Evolutionary conservation across 352 stramenopile species (phyloP), one percentile per base, ranked within the genome.

Genomic region (Thraustochytrium striatum): DNA sequence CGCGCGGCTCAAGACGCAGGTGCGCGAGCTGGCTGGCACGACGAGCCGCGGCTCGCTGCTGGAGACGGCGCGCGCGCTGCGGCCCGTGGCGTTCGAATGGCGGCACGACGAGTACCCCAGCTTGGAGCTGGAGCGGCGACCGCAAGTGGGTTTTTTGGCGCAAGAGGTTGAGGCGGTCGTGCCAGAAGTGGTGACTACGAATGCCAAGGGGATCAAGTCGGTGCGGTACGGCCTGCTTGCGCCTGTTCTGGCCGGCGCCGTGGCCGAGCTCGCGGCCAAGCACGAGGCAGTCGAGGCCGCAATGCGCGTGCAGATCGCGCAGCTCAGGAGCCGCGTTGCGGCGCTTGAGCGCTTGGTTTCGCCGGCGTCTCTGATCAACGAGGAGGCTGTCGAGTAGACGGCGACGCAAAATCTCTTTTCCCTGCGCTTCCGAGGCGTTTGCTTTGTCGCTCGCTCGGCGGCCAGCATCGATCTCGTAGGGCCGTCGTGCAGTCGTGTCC

Each of bases 91-190:
- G 3, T 84, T 79, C 73, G 16, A 82, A 11, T 84, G 78, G 59
- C 38, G 47, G 8, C 38, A 61, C 25, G 79, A 81, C 9, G 43
- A 69, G 3, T 79, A 30, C 1, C 72, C 72, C 28, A 36, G 79
- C 8, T 44, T 81, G 55, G 7, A 30, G 2, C 82, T 84, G 35
- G 62, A 82, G 50, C 32, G 38, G 0, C 43, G 72, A 3, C 43
- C n/a, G 41, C 81, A 84, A 25, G 47, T 84, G 61, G 81, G 81
- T n/a, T 82, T 84, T 53, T 69, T 84, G 59, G 81, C 81, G 5
- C 81, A 84, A 55, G 81, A 84, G 21, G 69, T 84, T n/a, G 78
- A 82, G 39, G 0, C 11, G 2, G 55, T 84, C 2, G 61, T 84
- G 0, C 81, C 81, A 0, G 59, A 83, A 38, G 73, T 83, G 61